phyloP scores from a whole-genome alignment of 257 asterid genomes.

The Solanum tacnaense region DNA sequence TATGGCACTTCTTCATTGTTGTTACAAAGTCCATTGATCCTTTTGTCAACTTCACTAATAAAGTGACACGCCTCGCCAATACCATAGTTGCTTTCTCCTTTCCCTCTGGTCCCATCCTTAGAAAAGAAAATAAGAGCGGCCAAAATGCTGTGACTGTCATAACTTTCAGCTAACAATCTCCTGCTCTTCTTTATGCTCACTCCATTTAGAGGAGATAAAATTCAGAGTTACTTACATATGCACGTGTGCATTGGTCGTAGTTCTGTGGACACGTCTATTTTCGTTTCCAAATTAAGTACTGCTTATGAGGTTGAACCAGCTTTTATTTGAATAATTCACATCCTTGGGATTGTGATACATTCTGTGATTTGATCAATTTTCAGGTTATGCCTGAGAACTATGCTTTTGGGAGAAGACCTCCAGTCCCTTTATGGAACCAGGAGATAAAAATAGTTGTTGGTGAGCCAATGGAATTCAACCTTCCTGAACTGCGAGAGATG shows the following conservation, averaged over 20 bases:
- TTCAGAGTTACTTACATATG: neutral
- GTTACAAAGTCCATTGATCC: neutral
- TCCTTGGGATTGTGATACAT: neutral
- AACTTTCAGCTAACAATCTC: neutral
- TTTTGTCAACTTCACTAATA: neutral
- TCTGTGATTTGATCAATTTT: neutral
- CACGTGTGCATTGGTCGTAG: neutral
- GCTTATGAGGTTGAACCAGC: neutral
- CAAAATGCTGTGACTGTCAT: neutral
- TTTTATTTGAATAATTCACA: neutral
- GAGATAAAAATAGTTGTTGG: slow-evolving; percentile 59
- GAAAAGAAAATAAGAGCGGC: neutral
- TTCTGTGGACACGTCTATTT: neutral
- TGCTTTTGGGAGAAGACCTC: slow-evolving; percentile 63
- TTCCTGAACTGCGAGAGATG: slow-evolving; percentile 59
- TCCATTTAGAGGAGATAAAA: neutral
- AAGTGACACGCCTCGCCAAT: neutral
- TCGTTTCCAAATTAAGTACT: neutral
- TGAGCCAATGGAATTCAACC: slow-evolving; percentile 67
- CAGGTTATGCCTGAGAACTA: slow-evolving; percentile 96
- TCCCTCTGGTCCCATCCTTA: neutral
- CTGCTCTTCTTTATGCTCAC: neutral
- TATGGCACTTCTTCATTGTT: neutral
- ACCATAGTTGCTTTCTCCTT: neutral
- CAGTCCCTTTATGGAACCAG: slow-evolving; percentile 61